Evolutionary conservation across 192 early-diverging fungal genomes (phyloP).

Genomic region (Coemansia sp.): DNA sequence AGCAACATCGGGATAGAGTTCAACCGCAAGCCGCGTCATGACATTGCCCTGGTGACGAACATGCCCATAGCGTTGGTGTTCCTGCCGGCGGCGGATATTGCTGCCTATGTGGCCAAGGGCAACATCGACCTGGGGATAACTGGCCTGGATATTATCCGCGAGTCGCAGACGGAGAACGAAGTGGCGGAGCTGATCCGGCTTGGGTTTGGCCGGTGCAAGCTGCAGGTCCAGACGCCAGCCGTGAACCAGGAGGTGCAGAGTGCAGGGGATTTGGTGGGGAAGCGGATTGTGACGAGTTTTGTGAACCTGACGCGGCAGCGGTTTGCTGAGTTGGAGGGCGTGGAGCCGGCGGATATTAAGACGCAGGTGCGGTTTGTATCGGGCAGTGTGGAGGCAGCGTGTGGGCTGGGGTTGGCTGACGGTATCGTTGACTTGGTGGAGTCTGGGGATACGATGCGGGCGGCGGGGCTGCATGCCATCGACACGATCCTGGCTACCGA

Average conservation of each 20-base stretch:
- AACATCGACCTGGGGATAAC: conserved; percentile 97
- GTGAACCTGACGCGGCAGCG: conserved; percentile 59
- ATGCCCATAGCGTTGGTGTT: conserved; percentile 92
- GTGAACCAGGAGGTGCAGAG: conserved; percentile 30
- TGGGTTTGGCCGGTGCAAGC: conserved; percentile 90
- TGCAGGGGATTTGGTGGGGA: conserved; percentile 74
- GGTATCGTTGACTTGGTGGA: conserved; percentile 82
- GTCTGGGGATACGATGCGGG: conserved; percentile 99
- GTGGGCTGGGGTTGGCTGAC: conserved; percentile 93
- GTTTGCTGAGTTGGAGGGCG: conserved; percentile 73
- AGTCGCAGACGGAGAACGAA: conserved; percentile 68
- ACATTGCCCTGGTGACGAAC: conserved; percentile 94
- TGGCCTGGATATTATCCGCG: conserved; percentile 91
- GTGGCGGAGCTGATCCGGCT: conserved; percentile 62
- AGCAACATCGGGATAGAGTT: conserved; percentile 92
- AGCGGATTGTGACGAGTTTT: conserved; percentile 93
- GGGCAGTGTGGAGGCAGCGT: conserved; percentile 94
- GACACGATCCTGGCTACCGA: conserved; percentile 76
- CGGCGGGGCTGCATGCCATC: conserved; percentile 91
- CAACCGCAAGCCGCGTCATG: conserved; percentile 87
- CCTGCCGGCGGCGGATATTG: conserved; percentile 91
- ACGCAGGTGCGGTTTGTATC: conserved; percentile 84
- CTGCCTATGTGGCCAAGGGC: conserved; percentile 91
- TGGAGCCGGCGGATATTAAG: conserved; percentile 36
- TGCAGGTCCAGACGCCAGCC: conserved; percentile 88